Conservation (phyloP, 495 filamentous ascomycete species). For the Neurospora terricola region DNA sequence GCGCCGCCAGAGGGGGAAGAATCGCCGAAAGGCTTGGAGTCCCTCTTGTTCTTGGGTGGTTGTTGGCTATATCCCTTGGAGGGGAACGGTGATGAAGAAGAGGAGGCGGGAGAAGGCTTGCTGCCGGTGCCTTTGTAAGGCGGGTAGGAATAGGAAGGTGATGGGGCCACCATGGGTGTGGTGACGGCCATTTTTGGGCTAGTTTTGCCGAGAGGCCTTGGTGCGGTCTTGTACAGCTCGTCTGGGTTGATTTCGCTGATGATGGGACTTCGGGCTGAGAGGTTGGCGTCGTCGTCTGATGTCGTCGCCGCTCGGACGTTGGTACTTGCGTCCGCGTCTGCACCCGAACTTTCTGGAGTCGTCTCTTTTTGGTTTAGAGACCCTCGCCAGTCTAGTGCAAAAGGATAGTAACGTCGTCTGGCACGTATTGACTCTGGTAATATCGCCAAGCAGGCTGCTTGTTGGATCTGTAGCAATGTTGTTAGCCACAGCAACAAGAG, state of each 20-base stretch:
- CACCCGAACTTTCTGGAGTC: background rate
- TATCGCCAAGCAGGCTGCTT: background rate
- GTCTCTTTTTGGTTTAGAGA: background rate
- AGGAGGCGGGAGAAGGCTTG: background rate
- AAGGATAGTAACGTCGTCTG: background rate
- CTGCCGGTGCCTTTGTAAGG: background rate
- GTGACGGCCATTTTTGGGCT: background rate
- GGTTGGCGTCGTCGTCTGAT: background rate
- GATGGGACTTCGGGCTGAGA: background rate
- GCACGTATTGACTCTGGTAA: background rate
- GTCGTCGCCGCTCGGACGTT: background rate
- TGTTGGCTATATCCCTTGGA: background rate
- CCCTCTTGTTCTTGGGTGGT: background rate
- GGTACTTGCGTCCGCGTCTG: background rate
- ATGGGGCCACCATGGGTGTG: background rate
- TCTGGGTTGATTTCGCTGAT: background rate
- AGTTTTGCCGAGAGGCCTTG: background rate
- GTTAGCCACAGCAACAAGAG: background rate
- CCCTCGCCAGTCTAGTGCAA: background rate
- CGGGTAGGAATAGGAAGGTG: background rate
- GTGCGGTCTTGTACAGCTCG: background rate
- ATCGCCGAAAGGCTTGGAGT: background rate
- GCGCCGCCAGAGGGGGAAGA: background rate
- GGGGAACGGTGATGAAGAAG: background rate
- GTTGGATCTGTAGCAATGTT: background rate